Evolutionary conservation across 768 basidiomycete genomes (phyloP).

Genomic region (Tricholoma furcatifolium): DNA sequence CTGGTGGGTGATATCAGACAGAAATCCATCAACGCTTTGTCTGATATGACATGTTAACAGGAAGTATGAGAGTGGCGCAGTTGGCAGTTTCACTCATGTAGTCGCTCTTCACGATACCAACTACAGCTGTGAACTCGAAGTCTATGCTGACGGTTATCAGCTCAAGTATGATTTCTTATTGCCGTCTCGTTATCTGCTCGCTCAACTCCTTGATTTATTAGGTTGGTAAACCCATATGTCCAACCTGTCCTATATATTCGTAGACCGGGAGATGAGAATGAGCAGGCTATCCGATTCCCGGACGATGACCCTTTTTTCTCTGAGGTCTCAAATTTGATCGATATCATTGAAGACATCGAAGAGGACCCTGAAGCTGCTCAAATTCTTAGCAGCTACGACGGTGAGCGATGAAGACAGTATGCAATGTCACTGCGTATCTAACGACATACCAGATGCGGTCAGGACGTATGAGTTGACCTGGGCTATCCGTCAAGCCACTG

Average conservation of each 20-base stretch:
- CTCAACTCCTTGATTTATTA: constrained; percentile 24
- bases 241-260: constrained; percentile 87
- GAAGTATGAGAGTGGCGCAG: constrained; percentile 96
- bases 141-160: constrained; percentile 91
- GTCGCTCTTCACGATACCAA: constrained; percentile 89
- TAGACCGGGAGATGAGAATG: constrained; percentile 75
- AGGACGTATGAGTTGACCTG: constrained; percentile 90
- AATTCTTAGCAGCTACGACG: constrained; percentile 85
- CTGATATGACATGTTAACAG: constrained; percentile 32
- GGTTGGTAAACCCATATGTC: constrained; percentile 91
- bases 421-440: background rate
- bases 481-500: constrained; percentile 84
- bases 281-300: constrained; percentile 67
- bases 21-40: background rate
- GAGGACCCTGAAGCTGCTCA: constrained; percentile 77
- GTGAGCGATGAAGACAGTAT: constrained; percentile 33
- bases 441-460: constrained; percentile 60
- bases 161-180: constrained; percentile 54
- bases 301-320: constrained; percentile 95
- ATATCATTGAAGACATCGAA: constrained; percentile 87
- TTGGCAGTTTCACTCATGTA: constrained; percentile 88
- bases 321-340: constrained; percentile 86
- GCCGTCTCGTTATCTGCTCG: background rate
- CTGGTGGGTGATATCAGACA: constrained; percentile 50
- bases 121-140: constrained; percentile 94